Evolutionary conservation across 2,329 filamentous ascomycete species (phyloP).

Genomic region (Colletotrichum tanaceti): DNA sequence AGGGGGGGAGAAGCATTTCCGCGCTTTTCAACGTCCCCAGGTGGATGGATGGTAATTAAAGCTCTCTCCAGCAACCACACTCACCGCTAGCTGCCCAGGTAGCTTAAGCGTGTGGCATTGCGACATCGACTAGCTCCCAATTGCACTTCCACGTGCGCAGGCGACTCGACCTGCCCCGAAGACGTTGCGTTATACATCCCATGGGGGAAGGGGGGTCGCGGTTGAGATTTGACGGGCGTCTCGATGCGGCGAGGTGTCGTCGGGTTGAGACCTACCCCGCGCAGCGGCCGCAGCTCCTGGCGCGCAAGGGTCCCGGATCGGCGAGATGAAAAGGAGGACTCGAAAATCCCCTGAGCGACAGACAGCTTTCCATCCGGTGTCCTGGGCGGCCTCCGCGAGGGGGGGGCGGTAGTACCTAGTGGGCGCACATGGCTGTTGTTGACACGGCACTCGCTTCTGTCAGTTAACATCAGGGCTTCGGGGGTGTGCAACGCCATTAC

Average conservation of each 20-base stretch:
- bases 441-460: neutral
- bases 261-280: neutral
- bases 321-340: neutral
- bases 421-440: no score
- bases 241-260: neutral
- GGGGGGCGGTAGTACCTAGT: no score
- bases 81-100: neutral
- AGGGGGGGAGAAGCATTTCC: neutral
- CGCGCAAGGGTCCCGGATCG: neutral
- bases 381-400: neutral
- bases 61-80: neutral
- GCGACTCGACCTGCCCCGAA: neutral
- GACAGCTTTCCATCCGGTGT: neutral
- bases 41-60: neutral
- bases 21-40: neutral
- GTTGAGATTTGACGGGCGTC: neutral
- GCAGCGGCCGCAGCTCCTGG: neutral
- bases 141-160: constrained; percentile 12
- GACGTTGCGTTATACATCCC: no score
- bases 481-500: no score
- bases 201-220: neutral
- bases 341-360: no score
- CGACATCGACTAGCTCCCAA: neutral
- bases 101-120: neutral
- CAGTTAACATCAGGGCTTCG: neutral